phyloP scores from a whole-genome alignment of 2,329 filamentous ascomycete genomes.

The Metarhizium album region DNA sequence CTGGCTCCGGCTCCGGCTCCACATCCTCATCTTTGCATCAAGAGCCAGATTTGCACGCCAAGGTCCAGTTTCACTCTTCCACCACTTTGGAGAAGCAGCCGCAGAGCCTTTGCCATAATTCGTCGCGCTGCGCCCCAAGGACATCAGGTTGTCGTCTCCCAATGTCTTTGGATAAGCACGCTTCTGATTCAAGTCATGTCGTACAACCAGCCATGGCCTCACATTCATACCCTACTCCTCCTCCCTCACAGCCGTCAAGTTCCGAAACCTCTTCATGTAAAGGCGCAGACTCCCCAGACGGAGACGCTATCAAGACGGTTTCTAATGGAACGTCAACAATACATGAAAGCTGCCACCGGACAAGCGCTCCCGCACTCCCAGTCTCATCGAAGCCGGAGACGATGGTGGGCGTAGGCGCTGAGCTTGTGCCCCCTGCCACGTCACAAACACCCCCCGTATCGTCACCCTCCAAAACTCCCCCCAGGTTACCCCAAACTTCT shows the following conservation, averaged over 20 bases:
- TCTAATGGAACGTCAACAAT: not conserved
- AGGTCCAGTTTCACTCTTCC: conserved; percentile 21
- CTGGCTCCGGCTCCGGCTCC: conserved; percentile 1
- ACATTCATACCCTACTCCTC: conserved; percentile 45
- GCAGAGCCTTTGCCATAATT: conserved; percentile 16
- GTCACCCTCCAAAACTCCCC: conserved; percentile 27
- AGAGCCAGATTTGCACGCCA: conserved; percentile 10
- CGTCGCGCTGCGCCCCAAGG: conserved; percentile 15
- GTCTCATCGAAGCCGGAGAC: conserved; percentile 1
- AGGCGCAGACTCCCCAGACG: conserved; percentile 15
- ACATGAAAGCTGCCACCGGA: not conserved
- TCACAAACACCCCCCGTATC: conserved; percentile 1
- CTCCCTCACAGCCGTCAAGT: conserved; percentile 37
- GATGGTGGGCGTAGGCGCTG: not conserved
- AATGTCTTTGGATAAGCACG: conserved; percentile 9
- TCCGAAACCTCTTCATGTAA: conserved; percentile 20
- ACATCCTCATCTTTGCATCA: conserved; percentile 11
- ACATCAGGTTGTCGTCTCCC: conserved; percentile 7
- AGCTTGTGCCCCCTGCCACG: conserved; percentile 2
- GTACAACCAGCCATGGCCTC: conserved; percentile 15
- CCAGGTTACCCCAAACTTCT: conserved; percentile 29
- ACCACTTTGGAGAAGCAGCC: conserved; percentile 16
- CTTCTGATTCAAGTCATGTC: conserved; percentile 13
- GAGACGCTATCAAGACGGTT: conserved; percentile 12
- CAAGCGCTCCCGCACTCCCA: not conserved